Evolutionary conservation across 2,329 filamentous ascomycete genomes (phyloP).

Genomic region (Purpureocillium lavendulum): DNA sequence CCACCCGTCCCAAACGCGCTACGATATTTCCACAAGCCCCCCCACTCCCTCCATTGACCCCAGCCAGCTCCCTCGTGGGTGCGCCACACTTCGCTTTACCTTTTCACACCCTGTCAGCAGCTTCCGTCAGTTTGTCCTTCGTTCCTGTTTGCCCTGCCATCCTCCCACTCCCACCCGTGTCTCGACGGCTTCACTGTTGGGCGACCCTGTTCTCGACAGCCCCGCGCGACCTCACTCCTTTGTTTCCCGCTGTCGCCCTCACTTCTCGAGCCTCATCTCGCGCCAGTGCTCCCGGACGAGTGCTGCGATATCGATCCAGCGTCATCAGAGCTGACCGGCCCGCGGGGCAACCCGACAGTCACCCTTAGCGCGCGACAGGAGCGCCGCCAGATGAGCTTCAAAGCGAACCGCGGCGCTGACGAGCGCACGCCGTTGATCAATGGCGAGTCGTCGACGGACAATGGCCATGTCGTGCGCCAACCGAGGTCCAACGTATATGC

Average conservation of each 20-base stretch:
- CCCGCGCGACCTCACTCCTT: too few species aligned
- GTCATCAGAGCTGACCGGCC: slow-evolving; percentile 14
- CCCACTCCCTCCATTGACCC: neutral
- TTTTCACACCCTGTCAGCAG: neutral
- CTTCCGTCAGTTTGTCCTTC: neutral
- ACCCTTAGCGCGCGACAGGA: slow-evolving; percentile 14
- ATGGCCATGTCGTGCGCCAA: slow-evolving; percentile 11
- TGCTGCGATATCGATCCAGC: too few species aligned
- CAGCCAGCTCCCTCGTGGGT: neutral
- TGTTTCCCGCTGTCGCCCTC: too few species aligned
- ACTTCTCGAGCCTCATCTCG: too few species aligned
- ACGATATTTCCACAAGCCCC: neutral
- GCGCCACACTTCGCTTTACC: slow-evolving; percentile 1
- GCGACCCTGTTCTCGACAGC: too few species aligned
- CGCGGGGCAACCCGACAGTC: neutral
- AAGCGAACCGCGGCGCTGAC: slow-evolving; percentile 15
- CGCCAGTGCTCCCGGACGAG: too few species aligned
- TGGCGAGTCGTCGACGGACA: slow-evolving; percentile 16
- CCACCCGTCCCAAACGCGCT: neutral
- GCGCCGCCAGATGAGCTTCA: slow-evolving; percentile 22
- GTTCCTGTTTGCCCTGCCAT: neutral
- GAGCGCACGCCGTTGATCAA: slow-evolving; percentile 37
- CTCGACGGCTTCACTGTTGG: too few species aligned
- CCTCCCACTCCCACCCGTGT: neutral
- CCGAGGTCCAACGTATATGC: slow-evolving; percentile 16